Base-by-base conservation (phyloP, 164 flowering plant species). In the Chimonanthus praecox region DNA sequence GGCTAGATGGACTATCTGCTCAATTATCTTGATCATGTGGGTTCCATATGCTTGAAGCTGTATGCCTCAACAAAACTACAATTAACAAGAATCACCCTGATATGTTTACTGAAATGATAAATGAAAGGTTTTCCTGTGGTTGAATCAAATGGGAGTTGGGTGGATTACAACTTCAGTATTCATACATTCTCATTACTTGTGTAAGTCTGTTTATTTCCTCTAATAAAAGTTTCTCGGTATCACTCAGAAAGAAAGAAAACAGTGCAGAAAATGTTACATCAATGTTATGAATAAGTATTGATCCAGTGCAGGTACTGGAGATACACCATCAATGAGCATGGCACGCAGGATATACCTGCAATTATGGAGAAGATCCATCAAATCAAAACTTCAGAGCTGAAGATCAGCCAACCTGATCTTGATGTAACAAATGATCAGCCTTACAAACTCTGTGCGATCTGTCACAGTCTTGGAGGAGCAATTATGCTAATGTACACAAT, bases 401-500 rank as follows among this genome's bases (percentile, higher is more conserved):
- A 82, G 69, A 68, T 75, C 54, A 80, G 72, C 68, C 79, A 83
- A 47, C 78, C 79, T 48, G 81, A 78, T 71, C 10, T 33, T 13
- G 83, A 88, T 72, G 90, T 85, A 76, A 76, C 64, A 47, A 79
- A 47, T 71, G 87, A 86, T 45, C 99, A 90, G 75, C 97, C 94
- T 49, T 94, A 92, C 82, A 92, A 88, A 65, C 87, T 94, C 62
- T 90, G 94, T 79, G 88, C 95, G 21, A 81, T 95, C 58, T 87
- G 88, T 75, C 99, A 95, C 78, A 95, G 99, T 84, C 78, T 95
- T 70, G 99, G 99, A 49, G 99, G 99, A 68, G 99, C 99, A 72
- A 97, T 85, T n/a, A 85, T 93, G 70, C 70, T 95, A 61, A 95
- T 94, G 92, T 89, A 93, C 71, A 75, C 86, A 20, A 79, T 93